Conservation (phyloP, 257 asterid species). For the Fraxinus anomala region DNA sequence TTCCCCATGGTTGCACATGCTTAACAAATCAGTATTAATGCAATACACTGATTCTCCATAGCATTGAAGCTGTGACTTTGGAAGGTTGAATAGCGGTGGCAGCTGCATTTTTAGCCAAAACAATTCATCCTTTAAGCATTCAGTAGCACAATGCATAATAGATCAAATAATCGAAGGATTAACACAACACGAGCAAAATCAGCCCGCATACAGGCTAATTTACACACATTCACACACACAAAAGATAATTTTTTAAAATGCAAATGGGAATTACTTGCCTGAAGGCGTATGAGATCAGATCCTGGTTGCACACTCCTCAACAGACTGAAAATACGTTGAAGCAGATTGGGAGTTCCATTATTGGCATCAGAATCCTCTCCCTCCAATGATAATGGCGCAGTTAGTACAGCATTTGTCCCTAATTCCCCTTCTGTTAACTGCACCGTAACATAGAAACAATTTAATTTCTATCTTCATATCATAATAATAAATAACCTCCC, state of each 20-base stretch:
- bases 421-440: conserved; percentile 44
- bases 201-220: too few species aligned
- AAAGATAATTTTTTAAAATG: too few species aligned
- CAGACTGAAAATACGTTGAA: conserved; percentile 69
- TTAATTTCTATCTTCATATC: too few species aligned
- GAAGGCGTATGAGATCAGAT: conserved; percentile 73
- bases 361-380: conserved; percentile 41
- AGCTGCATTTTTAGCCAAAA: conserved; percentile 48
- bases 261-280: conserved; percentile 43
- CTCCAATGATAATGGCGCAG: conserved; percentile 67
- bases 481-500: too few species aligned
- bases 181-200: too few species aligned
- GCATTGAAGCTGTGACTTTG: conserved; percentile 87
- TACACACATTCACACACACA: too few species aligned
- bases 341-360: conserved; percentile 54
- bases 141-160: background rate
- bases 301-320: conserved; percentile 56
- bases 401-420: conserved; percentile 38
- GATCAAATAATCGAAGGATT: too few species aligned
- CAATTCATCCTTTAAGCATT: background rate
- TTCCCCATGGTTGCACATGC: conserved; percentile 57
- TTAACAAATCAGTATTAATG: conserved; percentile 44
- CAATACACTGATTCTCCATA: conserved; percentile 79
- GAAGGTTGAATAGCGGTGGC: conserved; percentile 88
- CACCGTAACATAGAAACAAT: background rate